Evolutionary conservation across 2,329 filamentous ascomycete species (phyloP).

Genomic region (Septoria linicola): DNA sequence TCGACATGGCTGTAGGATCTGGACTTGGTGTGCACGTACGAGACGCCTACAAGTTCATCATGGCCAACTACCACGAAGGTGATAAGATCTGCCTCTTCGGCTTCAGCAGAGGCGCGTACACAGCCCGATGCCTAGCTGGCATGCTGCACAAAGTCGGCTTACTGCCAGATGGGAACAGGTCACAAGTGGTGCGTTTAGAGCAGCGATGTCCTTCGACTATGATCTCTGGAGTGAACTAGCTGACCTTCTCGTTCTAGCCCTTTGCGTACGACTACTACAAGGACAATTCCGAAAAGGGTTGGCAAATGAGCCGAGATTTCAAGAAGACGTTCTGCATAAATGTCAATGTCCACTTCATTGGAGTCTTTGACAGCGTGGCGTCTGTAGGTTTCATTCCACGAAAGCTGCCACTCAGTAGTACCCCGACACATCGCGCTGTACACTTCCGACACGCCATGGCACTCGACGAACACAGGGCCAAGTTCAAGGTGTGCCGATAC

Average conservation of each 20-base stretch:
- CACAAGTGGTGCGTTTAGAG: conserved; percentile 35
- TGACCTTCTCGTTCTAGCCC: conserved; percentile 14
- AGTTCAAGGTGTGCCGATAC: conserved; percentile 46
- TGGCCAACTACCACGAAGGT: conserved; percentile 34
- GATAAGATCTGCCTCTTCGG: conserved; percentile 27
- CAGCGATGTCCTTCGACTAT: neutral
- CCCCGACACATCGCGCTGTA: conserved; percentile 38
- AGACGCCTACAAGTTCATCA: conserved; percentile 46
- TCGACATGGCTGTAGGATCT: conserved; percentile 48
- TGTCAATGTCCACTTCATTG: conserved; percentile 46
- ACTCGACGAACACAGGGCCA: conserved; percentile 46
- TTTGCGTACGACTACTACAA: conserved; percentile 51
- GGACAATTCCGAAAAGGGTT: conserved; percentile 42
- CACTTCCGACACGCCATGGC: conserved; percentile 49
- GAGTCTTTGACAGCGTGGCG: conserved; percentile 47
- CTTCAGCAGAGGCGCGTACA: conserved; percentile 43
- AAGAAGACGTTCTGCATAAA: conserved; percentile 48
- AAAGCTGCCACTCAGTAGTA: conserved; percentile 42
- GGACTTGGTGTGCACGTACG: conserved; percentile 42
- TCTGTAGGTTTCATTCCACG: conserved; percentile 44
- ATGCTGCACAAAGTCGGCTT: conserved; percentile 48
- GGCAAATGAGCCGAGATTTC: conserved; percentile 45
- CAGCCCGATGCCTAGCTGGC: conserved; percentile 50
- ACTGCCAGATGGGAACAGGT: conserved; percentile 37
- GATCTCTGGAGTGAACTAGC: too few relatives aligned